Percentiles rank a stretch among this genome's conserved stretches.
phyloP scores from a whole-genome alignment of 192 early-diverging fungal genomes.

The Mortierella alpina region DNA sequence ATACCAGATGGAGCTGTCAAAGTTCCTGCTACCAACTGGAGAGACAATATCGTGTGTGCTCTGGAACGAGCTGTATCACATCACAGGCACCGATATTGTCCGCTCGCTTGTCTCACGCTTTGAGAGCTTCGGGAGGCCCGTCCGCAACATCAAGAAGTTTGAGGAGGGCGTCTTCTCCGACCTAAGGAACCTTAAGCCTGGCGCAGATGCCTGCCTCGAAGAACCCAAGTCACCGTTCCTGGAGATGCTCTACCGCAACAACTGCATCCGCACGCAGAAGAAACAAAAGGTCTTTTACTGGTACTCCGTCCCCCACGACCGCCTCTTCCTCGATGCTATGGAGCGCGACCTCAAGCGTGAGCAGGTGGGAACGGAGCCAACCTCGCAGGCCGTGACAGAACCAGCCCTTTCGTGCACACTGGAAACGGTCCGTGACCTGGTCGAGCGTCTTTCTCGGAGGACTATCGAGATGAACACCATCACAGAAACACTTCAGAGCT shows the following conservation, averaged over 20 bases:
- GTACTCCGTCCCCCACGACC: slow-evolving; percentile 94
- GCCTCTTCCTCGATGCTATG: slow-evolving; percentile 94
- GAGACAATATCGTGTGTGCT: slow-evolving; percentile 93
- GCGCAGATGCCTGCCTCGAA: slow-evolving; percentile 92
- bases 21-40: slow-evolving; percentile 77
- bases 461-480: slow-evolving; percentile 47
- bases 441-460: slow-evolving; percentile 63
- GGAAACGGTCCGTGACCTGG: slow-evolving; percentile 67
- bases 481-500: slow-evolving; percentile 47
- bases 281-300: slow-evolving; percentile 99
- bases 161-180: slow-evolving; percentile 99
- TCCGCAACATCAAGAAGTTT: slow-evolving; percentile 94
- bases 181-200: slow-evolving; percentile 94
- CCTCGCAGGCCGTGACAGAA: slow-evolving; percentile 78
- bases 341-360: slow-evolving; percentile 97
- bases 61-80: slow-evolving; percentile 93
- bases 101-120: slow-evolving; percentile 91
- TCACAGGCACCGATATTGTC: slow-evolving; percentile 98
- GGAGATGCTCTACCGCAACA: slow-evolving; percentile 94
- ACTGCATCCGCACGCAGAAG: slow-evolving; percentile 98
- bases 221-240: slow-evolving; percentile 93
- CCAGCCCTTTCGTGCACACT: slow-evolving; percentile 73
- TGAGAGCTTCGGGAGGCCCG: slow-evolving; percentile 88
- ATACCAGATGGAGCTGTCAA: slow-evolving; percentile 47
- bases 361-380: slow-evolving; percentile 84